Evolutionary conservation across 257 asterid species (phyloP).

Genomic region (Gentiana straminea): DNA sequence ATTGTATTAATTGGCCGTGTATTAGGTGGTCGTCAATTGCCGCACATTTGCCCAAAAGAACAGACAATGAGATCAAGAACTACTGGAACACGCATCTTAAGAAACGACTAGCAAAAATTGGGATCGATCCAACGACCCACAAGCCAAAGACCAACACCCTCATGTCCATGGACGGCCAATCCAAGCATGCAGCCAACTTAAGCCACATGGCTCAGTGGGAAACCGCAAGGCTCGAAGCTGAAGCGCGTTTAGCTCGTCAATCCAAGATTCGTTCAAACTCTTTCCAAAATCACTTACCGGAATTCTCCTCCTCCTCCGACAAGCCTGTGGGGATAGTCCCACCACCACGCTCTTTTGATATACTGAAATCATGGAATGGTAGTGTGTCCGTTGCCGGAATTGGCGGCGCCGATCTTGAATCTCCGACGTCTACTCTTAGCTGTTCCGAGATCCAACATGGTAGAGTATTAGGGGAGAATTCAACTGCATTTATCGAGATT

Average conservation of each 20-base stretch:
- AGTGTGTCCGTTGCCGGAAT: conserved; percentile 13
- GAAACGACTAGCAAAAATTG: conserved; percentile 71
- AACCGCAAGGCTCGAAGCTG: conserved; percentile 94
- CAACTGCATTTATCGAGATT: conserved; percentile 31
- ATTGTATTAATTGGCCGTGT: conserved; percentile 13
- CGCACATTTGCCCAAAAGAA: conserved; percentile 71
- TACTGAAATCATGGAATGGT: conserved; percentile 47
- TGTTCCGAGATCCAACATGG: conserved; percentile 27
- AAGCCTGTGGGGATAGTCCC: conserved; percentile 12
- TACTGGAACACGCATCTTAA: conserved; percentile 89
- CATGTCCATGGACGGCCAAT: conserved; percentile 50
- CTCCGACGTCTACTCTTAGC: conserved; percentile 71
- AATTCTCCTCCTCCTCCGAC: conserved; percentile 17
- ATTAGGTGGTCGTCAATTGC: conserved; percentile 95
- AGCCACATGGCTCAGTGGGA: conserved; percentile 99
- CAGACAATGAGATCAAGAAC: conserved; percentile 80
- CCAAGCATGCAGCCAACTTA: conserved; percentile 65
- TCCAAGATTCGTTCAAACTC: conserved; percentile 50
- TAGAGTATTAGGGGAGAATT: conserved; percentile 19
- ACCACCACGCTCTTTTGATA: conserved; percentile 29
- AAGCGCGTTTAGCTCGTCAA: conserved; percentile 63
- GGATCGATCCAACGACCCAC: conserved; percentile 86
- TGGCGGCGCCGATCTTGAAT: conserved; percentile 36
- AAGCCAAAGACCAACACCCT: conserved; percentile 67
- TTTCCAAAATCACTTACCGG: conserved; percentile 19